Conservation (phyloP, 129 eudicot genomes). For the Flaveria ramosissima region DNA sequence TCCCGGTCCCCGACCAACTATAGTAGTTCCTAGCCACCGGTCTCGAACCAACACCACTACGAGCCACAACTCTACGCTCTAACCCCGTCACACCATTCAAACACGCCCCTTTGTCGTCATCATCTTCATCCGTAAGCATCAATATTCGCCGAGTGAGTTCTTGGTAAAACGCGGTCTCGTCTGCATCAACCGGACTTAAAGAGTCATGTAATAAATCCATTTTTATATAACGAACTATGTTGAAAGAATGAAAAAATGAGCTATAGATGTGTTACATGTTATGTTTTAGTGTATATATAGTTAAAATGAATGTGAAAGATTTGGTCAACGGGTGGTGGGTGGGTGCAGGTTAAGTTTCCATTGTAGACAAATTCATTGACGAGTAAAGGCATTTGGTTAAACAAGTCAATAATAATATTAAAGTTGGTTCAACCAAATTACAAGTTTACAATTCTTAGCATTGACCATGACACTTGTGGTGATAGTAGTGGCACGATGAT, state of each 20-base stretch:
- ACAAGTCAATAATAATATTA: constrained; percentile 22
- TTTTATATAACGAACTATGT: background rate
- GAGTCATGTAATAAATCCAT: constrained; percentile 31
- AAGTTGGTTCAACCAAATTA: constrained; percentile 41
- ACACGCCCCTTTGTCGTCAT: constrained; percentile 16
- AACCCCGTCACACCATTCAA: background rate
- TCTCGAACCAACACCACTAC: constrained; percentile 28
- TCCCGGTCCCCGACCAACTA: constrained; percentile 28
- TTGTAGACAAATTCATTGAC: constrained; percentile 23
- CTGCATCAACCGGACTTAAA: constrained; percentile 9
- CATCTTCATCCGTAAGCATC: constrained; percentile 45
- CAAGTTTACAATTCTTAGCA: constrained; percentile 36
- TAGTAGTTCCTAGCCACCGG: constrained; percentile 25
- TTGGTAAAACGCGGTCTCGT: constrained; percentile 34
- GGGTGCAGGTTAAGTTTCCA: constrained; percentile 36
- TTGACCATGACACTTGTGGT: constrained; percentile 29
- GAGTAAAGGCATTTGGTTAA: constrained; percentile 4
- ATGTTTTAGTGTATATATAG: constrained; percentile 23
- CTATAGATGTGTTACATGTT: background rate
- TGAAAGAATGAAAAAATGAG: background rate
- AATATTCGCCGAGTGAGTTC: constrained; percentile 37
- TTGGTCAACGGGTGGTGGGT: constrained; percentile 30
- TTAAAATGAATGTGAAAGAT: background rate
- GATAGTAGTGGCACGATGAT: constrained; percentile 23
- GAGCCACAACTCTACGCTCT: background rate